Conservation (phyloP, 257 asterid species). For the Salvia splendens region DNA sequence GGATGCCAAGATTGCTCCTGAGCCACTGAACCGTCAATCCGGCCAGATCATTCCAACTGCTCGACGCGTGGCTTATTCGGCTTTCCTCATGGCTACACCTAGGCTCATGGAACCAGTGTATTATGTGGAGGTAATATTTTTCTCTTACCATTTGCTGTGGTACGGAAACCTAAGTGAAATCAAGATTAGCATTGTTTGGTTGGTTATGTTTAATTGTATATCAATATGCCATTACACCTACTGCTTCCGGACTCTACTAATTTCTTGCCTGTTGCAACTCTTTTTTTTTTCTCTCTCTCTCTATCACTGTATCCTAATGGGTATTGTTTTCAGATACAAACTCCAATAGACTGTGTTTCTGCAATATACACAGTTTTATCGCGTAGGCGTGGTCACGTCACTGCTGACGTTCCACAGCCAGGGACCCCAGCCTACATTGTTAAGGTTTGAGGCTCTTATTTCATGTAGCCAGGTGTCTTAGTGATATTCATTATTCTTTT, state of each 20-base stretch:
- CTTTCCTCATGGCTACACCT: conserved; percentile 97
- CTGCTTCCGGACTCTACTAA: neutral
- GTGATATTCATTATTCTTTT: neutral
- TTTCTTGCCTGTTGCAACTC: conserved; percentile 10
- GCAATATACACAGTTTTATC: conserved; percentile 90
- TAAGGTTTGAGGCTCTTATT: conserved; percentile 53
- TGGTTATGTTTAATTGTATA: too few relatives aligned
- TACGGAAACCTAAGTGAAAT: neutral
- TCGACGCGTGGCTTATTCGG: conserved; percentile 96
- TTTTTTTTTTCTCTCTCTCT: neutral
- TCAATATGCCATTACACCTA: neutral
- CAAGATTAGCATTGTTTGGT: neutral
- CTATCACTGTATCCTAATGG: conserved; percentile 29
- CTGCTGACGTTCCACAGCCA: conserved; percentile 95
- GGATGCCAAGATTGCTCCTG: conserved; percentile 93
- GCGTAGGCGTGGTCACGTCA: conserved; percentile 96
- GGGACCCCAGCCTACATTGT: conserved; percentile 97
- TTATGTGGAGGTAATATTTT: conserved; percentile 70
- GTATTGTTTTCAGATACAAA: conserved; percentile 69
- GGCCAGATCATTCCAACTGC: conserved; percentile 98
- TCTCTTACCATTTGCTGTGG: conserved; percentile 13
- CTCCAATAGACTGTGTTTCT: conserved; percentile 96
- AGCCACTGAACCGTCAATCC: conserved; percentile 95
- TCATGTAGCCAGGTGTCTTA: neutral
- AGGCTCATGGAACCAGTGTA: conserved; percentile 98